Evolutionary conservation across 257 asterid species (phyloP).

Genomic region (Nicotiana tabacum): DNA sequence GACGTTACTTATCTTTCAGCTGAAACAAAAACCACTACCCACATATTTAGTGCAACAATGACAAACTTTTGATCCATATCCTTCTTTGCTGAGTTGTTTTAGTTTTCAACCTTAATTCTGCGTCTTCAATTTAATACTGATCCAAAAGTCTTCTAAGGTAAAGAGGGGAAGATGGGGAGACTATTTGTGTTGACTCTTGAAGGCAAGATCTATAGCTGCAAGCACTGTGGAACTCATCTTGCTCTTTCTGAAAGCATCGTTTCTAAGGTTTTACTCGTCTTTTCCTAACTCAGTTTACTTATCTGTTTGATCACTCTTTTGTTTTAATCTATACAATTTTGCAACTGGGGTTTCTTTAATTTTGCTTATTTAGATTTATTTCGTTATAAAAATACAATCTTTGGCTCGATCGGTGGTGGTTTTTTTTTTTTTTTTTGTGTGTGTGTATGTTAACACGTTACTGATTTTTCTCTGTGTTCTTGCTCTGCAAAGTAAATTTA

Average conservation of each 20-base stretch:
- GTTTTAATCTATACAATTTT: background rate
- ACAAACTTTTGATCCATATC: background rate
- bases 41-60: background rate
- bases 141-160: background rate
- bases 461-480: background rate
- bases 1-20: background rate
- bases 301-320: background rate
- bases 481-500: background rate
- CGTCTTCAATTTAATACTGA: background rate
- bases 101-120: background rate
- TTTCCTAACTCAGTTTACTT: background rate
- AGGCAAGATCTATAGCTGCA: constrained; percentile 20
- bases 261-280: constrained; percentile 13
- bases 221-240: constrained; percentile 23
- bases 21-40: background rate
- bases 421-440: background rate
- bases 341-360: background rate
- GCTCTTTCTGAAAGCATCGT: constrained; percentile 16
- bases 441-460: background rate
- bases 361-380: background rate
- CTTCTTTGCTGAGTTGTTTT: background rate
- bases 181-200: constrained; percentile 18
- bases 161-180: constrained; percentile 16
- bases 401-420: background rate
- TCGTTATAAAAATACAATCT: background rate